Evolutionary conservation across 352 stramenopile species (phyloP).

Genomic region (Poterioochromonas sp.): DNA sequence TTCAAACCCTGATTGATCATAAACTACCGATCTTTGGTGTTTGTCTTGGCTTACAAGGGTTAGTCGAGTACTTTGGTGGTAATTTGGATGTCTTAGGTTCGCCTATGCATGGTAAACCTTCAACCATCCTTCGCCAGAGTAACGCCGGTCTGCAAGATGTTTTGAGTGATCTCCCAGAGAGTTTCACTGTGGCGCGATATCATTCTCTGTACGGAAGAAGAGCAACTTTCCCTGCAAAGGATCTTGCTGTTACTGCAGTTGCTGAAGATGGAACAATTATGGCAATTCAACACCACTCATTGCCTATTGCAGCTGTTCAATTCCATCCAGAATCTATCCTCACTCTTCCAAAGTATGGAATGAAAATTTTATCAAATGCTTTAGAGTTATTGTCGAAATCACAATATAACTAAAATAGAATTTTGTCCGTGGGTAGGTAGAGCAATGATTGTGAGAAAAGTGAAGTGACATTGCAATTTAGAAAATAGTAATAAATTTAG

Average conservation of each 20-base stretch:
- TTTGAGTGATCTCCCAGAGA: conserved; percentile 61
- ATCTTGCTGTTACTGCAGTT: conserved; percentile 57
- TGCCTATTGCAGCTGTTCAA: conserved; percentile 72
- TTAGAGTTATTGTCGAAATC: neutral
- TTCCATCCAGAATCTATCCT: conserved; percentile 71
- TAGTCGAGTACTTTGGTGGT: conserved; percentile 73
- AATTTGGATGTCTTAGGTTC: conserved; percentile 62
- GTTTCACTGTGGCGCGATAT: conserved; percentile 66
- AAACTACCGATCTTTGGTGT: conserved; percentile 69
- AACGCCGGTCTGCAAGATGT: conserved; percentile 47
- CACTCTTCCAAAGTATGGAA: conserved; percentile 46
- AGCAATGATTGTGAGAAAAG: too few relatives aligned
- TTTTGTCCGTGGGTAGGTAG: too few relatives aligned
- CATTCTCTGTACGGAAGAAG: conserved; percentile 66
- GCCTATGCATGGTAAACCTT: conserved; percentile 73
- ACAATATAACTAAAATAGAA: too few relatives aligned
- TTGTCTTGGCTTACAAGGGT: conserved; percentile 72
- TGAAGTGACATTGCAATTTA: too few relatives aligned
- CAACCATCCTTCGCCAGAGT: conserved; percentile 48
- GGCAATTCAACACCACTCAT: conserved; percentile 65
- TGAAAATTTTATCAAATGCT: conserved; percentile 48
- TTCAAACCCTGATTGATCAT: conserved; percentile 55
- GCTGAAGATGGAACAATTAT: conserved; percentile 66
- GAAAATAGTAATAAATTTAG: too few relatives aligned
- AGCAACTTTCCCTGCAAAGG: conserved; percentile 53